A percentile compares a stretch with the other conserved stretches of the same genome.
Conservation (phyloP, 441 rosid species). For the Euphorbia celastroides region DNA sequence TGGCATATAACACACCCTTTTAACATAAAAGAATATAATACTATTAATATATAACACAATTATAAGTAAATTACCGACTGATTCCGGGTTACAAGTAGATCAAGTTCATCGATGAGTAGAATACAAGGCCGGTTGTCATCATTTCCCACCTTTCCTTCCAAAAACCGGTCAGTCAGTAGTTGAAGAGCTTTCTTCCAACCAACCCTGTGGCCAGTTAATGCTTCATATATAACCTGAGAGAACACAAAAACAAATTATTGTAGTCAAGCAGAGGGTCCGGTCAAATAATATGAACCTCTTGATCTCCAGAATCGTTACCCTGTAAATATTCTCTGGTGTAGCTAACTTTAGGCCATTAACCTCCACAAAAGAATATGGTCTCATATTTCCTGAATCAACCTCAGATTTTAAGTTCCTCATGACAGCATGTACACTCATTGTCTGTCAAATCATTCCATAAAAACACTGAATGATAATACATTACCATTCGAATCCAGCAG, state of each 20-base stretch:
- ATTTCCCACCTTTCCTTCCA: constrained; percentile 57
- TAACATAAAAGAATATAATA: neutral
- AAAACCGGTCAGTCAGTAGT: constrained; percentile 71
- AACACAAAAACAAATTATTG: constrained; percentile 8
- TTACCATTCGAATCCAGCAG: constrained; percentile 4
- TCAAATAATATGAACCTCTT: neutral
- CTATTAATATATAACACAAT: neutral
- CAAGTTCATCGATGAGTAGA: constrained; percentile 94
- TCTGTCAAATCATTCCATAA: constrained; percentile 37
- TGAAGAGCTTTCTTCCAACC: constrained; percentile 91
- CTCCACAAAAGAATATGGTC: constrained; percentile 84
- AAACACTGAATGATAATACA: constrained; percentile 12
- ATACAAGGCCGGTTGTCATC: constrained; percentile 75
- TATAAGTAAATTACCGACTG: constrained; percentile 59
- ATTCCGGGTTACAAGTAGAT: constrained; percentile 90
- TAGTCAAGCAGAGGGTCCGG: constrained; percentile 6
- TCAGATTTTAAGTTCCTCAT: constrained; percentile 80
- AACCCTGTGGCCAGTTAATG: constrained; percentile 85
- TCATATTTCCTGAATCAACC: constrained; percentile 69
- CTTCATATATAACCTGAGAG: constrained; percentile 81
- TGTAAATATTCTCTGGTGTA: constrained; percentile 85
- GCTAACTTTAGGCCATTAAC: constrained; percentile 93
- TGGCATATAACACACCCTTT: constrained; percentile 10
- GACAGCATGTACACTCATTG: constrained; percentile 82
- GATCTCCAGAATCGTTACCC: constrained; percentile 30